Evolutionary conservation across 768 basidiomycete genomes (phyloP).

Genomic region (Galerina sulciceps): DNA sequence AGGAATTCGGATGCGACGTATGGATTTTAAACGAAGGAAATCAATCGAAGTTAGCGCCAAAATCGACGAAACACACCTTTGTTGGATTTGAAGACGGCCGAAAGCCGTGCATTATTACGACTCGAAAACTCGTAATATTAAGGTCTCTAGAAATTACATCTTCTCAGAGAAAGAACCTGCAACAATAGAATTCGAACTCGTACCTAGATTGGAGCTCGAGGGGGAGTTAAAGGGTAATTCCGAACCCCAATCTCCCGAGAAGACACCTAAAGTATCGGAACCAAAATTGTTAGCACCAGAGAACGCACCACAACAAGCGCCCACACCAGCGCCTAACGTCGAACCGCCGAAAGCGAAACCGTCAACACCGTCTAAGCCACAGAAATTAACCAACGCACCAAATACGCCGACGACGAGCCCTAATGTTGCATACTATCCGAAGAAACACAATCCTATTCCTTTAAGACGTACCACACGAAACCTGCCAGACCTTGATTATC

Average conservation of each 20-base stretch:
- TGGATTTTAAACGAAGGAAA: slow-evolving; percentile 9
- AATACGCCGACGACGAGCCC: too few species aligned
- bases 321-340: too few species aligned
- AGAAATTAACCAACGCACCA: too few species aligned
- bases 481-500: slow-evolving; percentile 2
- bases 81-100: slow-evolving; percentile 1
- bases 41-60: background rate
- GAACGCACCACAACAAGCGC: too few species aligned
- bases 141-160: slow-evolving; percentile 25
- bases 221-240: slow-evolving; percentile 3
- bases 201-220: background rate
- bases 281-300: too few species aligned
- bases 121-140: slow-evolving; percentile 13
- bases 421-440: background rate
- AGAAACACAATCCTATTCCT: background rate
- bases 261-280: too few species aligned
- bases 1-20: slow-evolving; percentile 26
- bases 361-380: too few species aligned
- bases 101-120: slow-evolving; percentile 9
- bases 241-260: background rate
- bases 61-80: background rate
- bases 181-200: background rate
- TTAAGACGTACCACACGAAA: background rate
- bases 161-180: slow-evolving; percentile 9
- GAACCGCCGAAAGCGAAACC: too few species aligned